Base-by-base conservation (phyloP, 1,284 basidiomycete genomes). In the Ganoderma multipileum region DNA sequence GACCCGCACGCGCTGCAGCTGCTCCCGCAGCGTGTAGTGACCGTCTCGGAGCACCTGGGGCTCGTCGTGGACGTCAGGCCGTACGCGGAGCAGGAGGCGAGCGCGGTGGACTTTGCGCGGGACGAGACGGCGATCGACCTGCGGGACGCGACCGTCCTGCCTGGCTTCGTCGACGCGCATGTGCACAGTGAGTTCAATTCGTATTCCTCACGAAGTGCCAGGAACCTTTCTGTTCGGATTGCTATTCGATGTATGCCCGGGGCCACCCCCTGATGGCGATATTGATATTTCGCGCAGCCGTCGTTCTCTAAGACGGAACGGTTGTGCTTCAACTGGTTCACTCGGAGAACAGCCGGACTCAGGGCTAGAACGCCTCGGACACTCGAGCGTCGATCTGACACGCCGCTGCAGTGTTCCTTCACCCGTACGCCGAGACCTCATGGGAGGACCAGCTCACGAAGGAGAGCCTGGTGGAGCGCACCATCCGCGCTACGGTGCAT, bases 81-180 rank as follows among this genome's bases (percentile, higher is more conserved):
- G 28, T 72, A 64, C 71, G 12, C 61, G 28, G 63, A 41, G 11
- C 36, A 66, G 50, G 60, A 71, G 38, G 33, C 33, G 33, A 38
- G 23, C 18, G 58, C 36, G 11, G 68, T 72, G 16, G 65, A 71
- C 54, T 69, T 75, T 39, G 47, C 61, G 18, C 64, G 62, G 59
- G 60, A 68, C 3, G 69, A 63, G 23, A 33, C 63, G 52, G 67
- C 81, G 41, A 81, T 86, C 58, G 87, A 91, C 76, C 77, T 90
- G 52, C 78, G 85, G n/a, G 75, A 79, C 23, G 73, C 81, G 69
- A 88, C 87, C 1, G 80, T 92, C 3, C 76, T 90, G 2, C 89
- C 90, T 23, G 89, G 90, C 0, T 86, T 91, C 62, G 88, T 91
- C n/a, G 90, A 91, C 73, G 81, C 81, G 1, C 89, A 91, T 78